phyloP scores from a whole-genome alignment of 306 rosid genomes.

The Malus asiatica region DNA sequence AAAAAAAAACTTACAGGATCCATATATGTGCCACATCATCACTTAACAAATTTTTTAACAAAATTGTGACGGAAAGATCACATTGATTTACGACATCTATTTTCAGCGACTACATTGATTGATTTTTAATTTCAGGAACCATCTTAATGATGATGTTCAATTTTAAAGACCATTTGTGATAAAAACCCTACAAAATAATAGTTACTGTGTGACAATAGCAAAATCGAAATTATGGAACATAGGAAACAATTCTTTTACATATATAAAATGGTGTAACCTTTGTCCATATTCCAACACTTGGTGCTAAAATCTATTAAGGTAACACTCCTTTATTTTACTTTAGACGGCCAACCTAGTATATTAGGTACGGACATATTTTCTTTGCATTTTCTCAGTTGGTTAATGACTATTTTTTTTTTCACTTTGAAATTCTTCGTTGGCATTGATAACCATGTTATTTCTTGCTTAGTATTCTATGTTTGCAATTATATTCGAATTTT shows the following conservation, averaged over 20 bases:
- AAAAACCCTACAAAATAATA: neutral
- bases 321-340: neutral
- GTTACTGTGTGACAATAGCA: neutral
- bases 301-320: neutral
- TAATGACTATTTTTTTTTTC: neutral
- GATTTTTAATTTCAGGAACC: fast-evolving
- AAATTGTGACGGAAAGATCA: no score
- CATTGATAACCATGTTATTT: neutral
- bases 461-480: neutral
- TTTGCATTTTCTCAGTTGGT: neutral
- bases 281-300: neutral
- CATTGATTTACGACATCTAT: no score
- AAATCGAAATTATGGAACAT: neutral
- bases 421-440: neutral
- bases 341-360: neutral
- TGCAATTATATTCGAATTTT: neutral
- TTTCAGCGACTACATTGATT: no score
- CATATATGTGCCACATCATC: no score
- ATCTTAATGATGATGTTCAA: no score
- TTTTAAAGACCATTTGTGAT: no score
- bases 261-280: neutral
- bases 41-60: no score
- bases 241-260: neutral
- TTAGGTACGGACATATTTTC: neutral
- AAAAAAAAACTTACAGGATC: fast-evolving